These are phyloP conservation scores for Lupinus albus DNA, from an alignment of 306 rosid species.

Conservation along the genomic window DNA sequence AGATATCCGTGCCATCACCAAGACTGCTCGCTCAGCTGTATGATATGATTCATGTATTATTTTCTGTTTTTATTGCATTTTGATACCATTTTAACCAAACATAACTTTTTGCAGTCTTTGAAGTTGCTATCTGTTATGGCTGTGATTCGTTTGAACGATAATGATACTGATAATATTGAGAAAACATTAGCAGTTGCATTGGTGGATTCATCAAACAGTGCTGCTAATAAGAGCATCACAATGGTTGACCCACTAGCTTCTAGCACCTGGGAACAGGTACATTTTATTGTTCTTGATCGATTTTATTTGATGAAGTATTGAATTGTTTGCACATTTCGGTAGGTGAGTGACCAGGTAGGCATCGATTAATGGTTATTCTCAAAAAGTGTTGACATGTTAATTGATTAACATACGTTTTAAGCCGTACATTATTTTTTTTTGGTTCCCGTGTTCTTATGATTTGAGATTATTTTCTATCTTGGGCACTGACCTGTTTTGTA, in stretches of 20 bases:
- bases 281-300: slow-evolving; percentile 29
- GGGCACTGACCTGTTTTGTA: slow-evolving; percentile 33
- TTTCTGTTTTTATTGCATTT: slow-evolving; percentile 22
- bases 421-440: slow-evolving; percentile 20
- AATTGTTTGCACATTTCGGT: slow-evolving; percentile 13
- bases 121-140: slow-evolving; percentile 91
- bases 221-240: slow-evolving; percentile 57
- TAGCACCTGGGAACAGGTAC: slow-evolving; percentile 88
- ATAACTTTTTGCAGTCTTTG: slow-evolving; percentile 65
- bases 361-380: neutral
- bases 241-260: slow-evolving; percentile 81
- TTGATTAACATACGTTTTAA: slow-evolving; percentile 23
- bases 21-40: slow-evolving; percentile 89
- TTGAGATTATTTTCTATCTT: slow-evolving; percentile 25
- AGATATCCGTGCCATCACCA: slow-evolving; percentile 90
- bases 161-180: slow-evolving; percentile 64
- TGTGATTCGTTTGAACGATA: slow-evolving; percentile 81
- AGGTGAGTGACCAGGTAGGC: slow-evolving; percentile 18
- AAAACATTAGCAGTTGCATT: slow-evolving; percentile 64
- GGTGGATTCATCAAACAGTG: slow-evolving; percentile 58
- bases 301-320: slow-evolving; percentile 33
- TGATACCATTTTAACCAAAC: slow-evolving; percentile 18
- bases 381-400: neutral
- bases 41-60: slow-evolving; percentile 38
- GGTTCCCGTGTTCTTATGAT: slow-evolving; percentile 29